Evolutionary conservation across 139 green algal genomes (phyloP).

Genomic region (Chlorella sp.): DNA sequence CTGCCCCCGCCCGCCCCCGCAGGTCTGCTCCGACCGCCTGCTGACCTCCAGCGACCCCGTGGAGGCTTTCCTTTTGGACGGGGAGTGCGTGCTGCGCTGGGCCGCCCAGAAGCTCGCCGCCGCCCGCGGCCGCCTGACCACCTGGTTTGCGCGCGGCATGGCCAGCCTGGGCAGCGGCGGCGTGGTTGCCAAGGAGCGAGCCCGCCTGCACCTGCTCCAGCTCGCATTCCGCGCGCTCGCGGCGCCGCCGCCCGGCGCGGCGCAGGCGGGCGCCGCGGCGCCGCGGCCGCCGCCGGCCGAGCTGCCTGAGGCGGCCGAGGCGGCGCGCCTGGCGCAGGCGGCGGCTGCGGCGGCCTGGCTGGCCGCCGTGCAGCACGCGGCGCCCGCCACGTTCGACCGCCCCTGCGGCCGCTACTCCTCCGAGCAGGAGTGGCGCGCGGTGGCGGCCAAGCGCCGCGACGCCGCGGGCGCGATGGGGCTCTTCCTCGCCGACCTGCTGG

Average conservation of each 20-base stretch:
- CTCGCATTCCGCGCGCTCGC: slow-evolving; percentile 37
- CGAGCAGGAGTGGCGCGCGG: slow-evolving; percentile 48
- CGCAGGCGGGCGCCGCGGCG: neutral
- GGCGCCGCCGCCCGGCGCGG: no score
- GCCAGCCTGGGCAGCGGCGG: slow-evolving; percentile 5
- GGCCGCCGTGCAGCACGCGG: no score
- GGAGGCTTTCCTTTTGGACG: slow-evolving; percentile 60
- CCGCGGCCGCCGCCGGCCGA: slow-evolving; percentile 4
- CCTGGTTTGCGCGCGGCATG: slow-evolving; percentile 14
- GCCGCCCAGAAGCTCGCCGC: slow-evolving; percentile 21
- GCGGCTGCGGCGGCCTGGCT: slow-evolving; percentile 51
- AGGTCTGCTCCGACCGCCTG: slow-evolving; percentile 37
- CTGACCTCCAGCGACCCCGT: slow-evolving; percentile 52
- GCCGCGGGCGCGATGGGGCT: slow-evolving; percentile 21
- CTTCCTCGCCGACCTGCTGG: slow-evolving; percentile 46
- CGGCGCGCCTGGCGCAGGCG: slow-evolving; percentile 37
- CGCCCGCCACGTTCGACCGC: neutral
- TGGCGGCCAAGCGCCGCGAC: slow-evolving; percentile 25
- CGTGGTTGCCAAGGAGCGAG: slow-evolving; percentile 33
- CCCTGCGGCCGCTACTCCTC: slow-evolving; percentile 44
- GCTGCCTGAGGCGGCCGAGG: slow-evolving; percentile 36
- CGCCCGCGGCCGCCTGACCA: slow-evolving; percentile 17
- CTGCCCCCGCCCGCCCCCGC: neutral
- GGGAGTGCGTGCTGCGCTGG: slow-evolving; percentile 54
- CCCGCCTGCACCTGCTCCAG: slow-evolving; percentile 34